Evolutionary conservation across 371 early-diverging fungal species (phyloP), one percentile per base, ranked within the genome.

Genomic region (Zancudomyces culisetae): DNA sequence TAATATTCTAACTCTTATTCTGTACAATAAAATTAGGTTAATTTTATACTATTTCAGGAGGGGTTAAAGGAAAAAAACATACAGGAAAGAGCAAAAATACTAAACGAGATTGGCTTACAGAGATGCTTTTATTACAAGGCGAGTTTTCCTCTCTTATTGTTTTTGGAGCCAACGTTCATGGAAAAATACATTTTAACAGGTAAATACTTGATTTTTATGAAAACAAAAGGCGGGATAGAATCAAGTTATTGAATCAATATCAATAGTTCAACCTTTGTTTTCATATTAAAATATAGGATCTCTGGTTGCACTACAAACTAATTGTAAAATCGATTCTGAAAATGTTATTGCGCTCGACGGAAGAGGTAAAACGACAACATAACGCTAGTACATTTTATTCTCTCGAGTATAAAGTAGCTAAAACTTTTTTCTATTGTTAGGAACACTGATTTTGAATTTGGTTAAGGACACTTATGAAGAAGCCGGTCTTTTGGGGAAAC

Each of bases 301-400:
- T 8, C 27, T 65, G 3, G 22, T 67, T 1, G 66, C 66, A 1
- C 52, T 66, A n/a, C 57, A 57, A 45, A 23, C 30, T 0, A 43
- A 41, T 19, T 41, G 45, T n/a, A 41, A 43, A 15, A 62, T 66
- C 28, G 66, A 66, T 42, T 46, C 58, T 3, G 68, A 62, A 56
- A 67, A 66, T 35, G 61, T 66, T 6, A 53, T 67, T 63, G 66
- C 66, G 3, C 58, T 66, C 2, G 66, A 66, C 42, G 66, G 66
- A 1, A 48, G 27, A 20, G 48, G 48, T 48, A 48, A 48, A n/a
- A 40, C n/a, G n/a, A 13, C n/a, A 13, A 13, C n/a, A 13, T 40
- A 40, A 40, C n/a, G 13, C n/a, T n/a, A n/a, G n/a, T n/a, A n/a
- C n/a, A n/a, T n/a, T n/a, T n/a, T n/a, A n/a, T n/a, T n/a, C n/a